Base-by-base conservation (phyloP, 352 stramenopile genomes). In the Phytophthora cryptogea region DNA sequence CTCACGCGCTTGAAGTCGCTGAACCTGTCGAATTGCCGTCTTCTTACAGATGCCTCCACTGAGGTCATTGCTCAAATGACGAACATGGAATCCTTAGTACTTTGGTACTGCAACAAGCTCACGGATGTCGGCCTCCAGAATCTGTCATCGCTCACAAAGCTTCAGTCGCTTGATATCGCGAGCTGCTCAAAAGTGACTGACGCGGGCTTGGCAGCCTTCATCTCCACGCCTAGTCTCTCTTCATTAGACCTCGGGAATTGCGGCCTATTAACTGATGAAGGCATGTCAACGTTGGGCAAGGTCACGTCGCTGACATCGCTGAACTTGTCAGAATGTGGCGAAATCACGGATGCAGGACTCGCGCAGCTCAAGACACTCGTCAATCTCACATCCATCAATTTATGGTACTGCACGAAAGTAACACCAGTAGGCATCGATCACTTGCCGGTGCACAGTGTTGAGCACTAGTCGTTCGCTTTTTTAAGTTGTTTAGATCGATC, bases 31-130 rank as follows among this genome's bases (percentile, higher is more conserved):
- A 92, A 90, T 54, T 96, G 85, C 45, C 85, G 89, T 35, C 75
- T 83, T 17, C 27, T 95, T n/a, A 92, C 86, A 0, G 78, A 96
- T 50, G 65, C 26, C 0, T 70, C 72, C 11, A 75, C 72, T 5
- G 7, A 27, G 20, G 58, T 82, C 8, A 58, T 96, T 16, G 54
- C 70, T 1, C 56, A 65, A 30, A 78, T 92, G 60, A 62, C 65
- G 14, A 41, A 60, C 5, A 58, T 96, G 5, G 68, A 90, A 49
- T 81, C 74, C 30, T 67, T 96, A 8, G 76, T 89, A 31, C 59
- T 96, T 8, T 89, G 84, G 74, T 90, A 94, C 66, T 96, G 85
- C 64, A 89, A 88, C 68, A 92, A 92, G 59, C 70, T 96, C 23
- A 92, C 80, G 0, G 84, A 96, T 63, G 23, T 23, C 0, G 84